Conservation (phyloP, 805 yeast species). For the Yueomyces sp. region DNA sequence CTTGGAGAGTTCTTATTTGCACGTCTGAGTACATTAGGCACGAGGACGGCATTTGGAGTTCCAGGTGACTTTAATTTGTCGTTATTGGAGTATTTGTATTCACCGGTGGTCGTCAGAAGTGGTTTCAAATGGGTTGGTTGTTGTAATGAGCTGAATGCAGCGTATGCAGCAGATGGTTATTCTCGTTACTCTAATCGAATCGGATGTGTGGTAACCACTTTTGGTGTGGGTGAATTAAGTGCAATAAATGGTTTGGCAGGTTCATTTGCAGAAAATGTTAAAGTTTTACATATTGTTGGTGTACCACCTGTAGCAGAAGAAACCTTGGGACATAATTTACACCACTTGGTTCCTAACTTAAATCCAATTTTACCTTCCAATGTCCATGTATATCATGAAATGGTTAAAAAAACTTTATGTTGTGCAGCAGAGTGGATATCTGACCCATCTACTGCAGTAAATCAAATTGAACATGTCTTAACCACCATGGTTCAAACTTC, state of each 20-base stretch:
- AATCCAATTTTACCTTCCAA: conserved; percentile 34
- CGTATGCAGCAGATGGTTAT: conserved; percentile 86
- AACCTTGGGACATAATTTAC: conserved; percentile 25
- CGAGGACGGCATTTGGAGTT: conserved; percentile 57
- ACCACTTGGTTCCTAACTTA: conserved; percentile 45
- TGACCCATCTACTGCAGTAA: conserved; percentile 31
- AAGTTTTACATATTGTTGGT: conserved; percentile 77
- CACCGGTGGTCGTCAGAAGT: not conserved
- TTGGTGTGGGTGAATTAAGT: conserved; percentile 82
- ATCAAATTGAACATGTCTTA: conserved; percentile 58
- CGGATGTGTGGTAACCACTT: conserved; percentile 54
- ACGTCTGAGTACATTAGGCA: conserved; percentile 40
- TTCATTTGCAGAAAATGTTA: conserved; percentile 69
- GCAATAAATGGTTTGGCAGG: conserved; percentile 78
- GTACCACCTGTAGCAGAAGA: conserved; percentile 8
- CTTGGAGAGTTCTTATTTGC: conserved; percentile 50
- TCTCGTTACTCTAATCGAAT: conserved; percentile 51
- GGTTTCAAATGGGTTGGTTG: conserved; percentile 60
- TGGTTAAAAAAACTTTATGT: conserved; percentile 42
- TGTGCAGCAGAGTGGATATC: conserved; percentile 41
- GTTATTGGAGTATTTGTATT: conserved; percentile 53
- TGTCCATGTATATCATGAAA: conserved; percentile 50
- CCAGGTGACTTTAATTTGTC: conserved; percentile 69
- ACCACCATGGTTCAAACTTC: conserved; percentile 38
- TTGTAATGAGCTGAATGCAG: conserved; percentile 82